Evolutionary conservation across 2,329 filamentous ascomycete species (phyloP), one percentile per base, ranked within the genome.

Genomic region (Ambrosiella beaveri): DNA sequence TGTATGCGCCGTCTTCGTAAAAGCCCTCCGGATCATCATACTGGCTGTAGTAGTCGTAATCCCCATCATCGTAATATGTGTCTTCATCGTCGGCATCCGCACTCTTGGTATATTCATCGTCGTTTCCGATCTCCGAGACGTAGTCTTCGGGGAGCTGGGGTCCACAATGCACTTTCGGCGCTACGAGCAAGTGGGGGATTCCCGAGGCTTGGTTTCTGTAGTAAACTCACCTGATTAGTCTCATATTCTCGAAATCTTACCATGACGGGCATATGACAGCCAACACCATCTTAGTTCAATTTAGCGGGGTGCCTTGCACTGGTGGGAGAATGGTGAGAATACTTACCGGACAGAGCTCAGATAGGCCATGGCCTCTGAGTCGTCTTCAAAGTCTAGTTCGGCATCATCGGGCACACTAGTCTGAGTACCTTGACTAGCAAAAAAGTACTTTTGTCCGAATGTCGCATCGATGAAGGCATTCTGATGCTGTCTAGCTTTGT

Each of bases 1-100:
- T 80, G 67, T 88, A 95, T 41, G 87, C 85, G 54, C 88, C 89
- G 63, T 95, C 86, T 13, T 81, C 73, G 67, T 87, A 93, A 65
- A 80, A 83, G 9, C 84, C 85, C 58, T 77, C 71, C 19, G 74
- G 71, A 5, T 74, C 74, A 59, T 72, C 66, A 7, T 73, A 65
- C 64, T 81, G 81, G 13, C 63, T 35, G n/a, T 67, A 64, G 8
- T 69, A 66, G 7, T 63, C 63, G 8, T 67, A 27, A 27, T 27
- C 27, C 27, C 5, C 65, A 17, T 67, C 66, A 12, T 65, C 65
- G 47, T 66, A 53, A n/a, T 57, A 63, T 47, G 63, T 60, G 12
- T 66, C 63, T 39, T 59, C 57, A 15, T 56, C 45, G 47, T 44
- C 52, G 17, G 63, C 60, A 12, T 66, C 63, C 39, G 49, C 57